Conservation (phyloP, 192 early-diverging fungal species). For the Backusella parvicylindrica region DNA sequence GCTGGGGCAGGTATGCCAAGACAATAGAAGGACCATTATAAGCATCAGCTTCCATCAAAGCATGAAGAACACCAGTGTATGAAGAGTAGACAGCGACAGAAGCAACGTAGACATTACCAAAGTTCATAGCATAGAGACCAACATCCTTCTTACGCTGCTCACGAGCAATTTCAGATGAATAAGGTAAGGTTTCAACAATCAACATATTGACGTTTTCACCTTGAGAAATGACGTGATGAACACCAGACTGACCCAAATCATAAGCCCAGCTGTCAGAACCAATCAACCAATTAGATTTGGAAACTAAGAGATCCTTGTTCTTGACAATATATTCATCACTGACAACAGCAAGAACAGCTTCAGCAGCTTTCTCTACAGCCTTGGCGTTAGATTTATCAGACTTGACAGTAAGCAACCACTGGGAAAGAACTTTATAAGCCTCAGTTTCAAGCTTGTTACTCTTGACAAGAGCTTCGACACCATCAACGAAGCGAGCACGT, state of each 20-base stretch:
- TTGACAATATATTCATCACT: slow-evolving; percentile 19
- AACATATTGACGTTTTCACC: slow-evolving; percentile 87
- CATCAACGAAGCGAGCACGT: slow-evolving; percentile 62
- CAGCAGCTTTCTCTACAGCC: slow-evolving; percentile 31
- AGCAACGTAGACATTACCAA: slow-evolving; percentile 87
- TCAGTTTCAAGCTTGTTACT: slow-evolving; percentile 44
- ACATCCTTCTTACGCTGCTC: slow-evolving; percentile 88
- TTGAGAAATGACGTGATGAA: slow-evolving; percentile 87
- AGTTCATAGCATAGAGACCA: slow-evolving; percentile 95
- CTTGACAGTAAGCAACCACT: slow-evolving; percentile 58
- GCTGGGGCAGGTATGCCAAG: slow-evolving; percentile 76
- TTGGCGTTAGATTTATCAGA: slow-evolving; percentile 29
- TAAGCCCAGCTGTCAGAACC: slow-evolving; percentile 86
- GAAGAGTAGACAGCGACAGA: slow-evolving; percentile 85
- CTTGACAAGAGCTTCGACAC: slow-evolving; percentile 58
- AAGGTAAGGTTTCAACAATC: slow-evolving; percentile 84
- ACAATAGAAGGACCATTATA: slow-evolving; percentile 88
- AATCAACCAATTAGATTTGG: slow-evolving; percentile 82
- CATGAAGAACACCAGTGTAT: slow-evolving; percentile 86
- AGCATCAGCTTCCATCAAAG: slow-evolving; percentile 86
- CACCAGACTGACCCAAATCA: slow-evolving; percentile 83
- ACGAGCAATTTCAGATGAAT: slow-evolving; percentile 52
- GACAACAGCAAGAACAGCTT: slow-evolving; percentile 4
- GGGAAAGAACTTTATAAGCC: slow-evolving; percentile 51
- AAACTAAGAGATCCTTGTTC: slow-evolving; percentile 44